phyloP scores from a whole-genome alignment of 2,329 filamentous ascomycete species.

The Lasiodiplodia theobromae region DNA sequence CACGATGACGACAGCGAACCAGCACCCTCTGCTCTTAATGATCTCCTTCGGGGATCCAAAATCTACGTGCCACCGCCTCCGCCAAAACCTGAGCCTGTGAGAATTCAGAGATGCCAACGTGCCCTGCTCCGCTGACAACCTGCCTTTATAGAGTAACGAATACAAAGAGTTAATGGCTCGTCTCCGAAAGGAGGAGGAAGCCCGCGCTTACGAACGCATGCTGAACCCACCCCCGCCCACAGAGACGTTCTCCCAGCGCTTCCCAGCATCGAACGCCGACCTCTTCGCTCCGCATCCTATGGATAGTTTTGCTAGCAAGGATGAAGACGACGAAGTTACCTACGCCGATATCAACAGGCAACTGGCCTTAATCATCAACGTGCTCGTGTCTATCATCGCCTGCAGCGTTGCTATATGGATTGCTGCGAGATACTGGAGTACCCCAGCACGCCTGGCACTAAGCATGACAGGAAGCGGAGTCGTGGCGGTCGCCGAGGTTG shows the following conservation, averaged over 20 bases:
- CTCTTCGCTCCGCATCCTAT: conserved; percentile 52
- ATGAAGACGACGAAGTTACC: conserved; percentile 67
- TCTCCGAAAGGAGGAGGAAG: conserved; percentile 83
- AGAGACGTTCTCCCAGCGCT: conserved; percentile 68
- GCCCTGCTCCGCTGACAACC: conserved; percentile 9
- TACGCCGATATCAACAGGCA: conserved; percentile 81
- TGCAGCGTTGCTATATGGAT: conserved; percentile 80
- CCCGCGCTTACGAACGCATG: conserved; percentile 82
- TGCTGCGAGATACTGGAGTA: conserved; percentile 77
- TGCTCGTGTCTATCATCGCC: conserved; percentile 84
- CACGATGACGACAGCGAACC: conserved; percentile 8
- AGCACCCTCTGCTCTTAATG: conserved; percentile 61
- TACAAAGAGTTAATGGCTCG: conserved; percentile 89
- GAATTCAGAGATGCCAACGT: conserved; percentile 38
- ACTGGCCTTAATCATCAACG: conserved; percentile 85
- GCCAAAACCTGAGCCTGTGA: conserved; percentile 77
- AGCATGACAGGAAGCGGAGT: conserved; percentile 73
- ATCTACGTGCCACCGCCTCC: conserved; percentile 82
- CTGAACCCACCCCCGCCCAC: conserved; percentile 64
- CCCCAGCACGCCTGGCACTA: conserved; percentile 72
- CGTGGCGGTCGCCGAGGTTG: conserved; percentile 78
- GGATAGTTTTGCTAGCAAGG: conserved; percentile 40
- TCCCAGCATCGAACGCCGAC: conserved; percentile 62
- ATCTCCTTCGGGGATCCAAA: conserved; percentile 72
- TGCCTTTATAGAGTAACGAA: conserved; percentile 68